These are phyloP conservation scores for Drosera spatulata DNA, from an alignment of 179 eudicot genomes.

Conservation along the genomic window DNA sequence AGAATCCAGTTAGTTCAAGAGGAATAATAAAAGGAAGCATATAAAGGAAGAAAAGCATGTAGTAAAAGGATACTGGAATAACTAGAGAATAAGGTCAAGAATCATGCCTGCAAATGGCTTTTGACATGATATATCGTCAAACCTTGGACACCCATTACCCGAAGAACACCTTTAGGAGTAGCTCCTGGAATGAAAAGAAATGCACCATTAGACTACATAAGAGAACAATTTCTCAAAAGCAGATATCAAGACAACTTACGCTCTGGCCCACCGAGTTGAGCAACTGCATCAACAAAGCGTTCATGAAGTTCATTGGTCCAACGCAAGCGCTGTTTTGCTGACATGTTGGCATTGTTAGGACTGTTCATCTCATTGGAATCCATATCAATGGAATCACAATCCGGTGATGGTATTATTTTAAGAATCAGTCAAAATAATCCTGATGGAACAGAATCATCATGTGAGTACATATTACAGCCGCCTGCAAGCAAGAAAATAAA, in stretches of 20 bases:
- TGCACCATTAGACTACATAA: too few relatives aligned
- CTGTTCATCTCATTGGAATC: neutral
- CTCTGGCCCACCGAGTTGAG: conserved; percentile 73
- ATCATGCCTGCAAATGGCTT: conserved; percentile 55
- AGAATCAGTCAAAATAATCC: neutral
- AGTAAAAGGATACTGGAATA: neutral
- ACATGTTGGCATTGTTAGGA: conserved; percentile 21
- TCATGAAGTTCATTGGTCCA: conserved; percentile 72
- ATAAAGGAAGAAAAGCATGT: neutral
- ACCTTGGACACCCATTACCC: conserved; percentile 71
- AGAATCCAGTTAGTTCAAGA: conserved; percentile 4
- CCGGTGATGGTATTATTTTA: neutral
- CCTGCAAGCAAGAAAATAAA: neutral
- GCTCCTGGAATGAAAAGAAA: conserved; percentile 35
- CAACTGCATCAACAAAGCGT: conserved; percentile 62
- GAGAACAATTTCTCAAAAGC: neutral
- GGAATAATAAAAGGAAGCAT: neutral
- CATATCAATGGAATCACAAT: neutral
- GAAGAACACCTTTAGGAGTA: conserved; percentile 66
- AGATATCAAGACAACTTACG: conserved; percentile 19
- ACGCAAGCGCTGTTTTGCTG: conserved; percentile 54
- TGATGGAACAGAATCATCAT: neutral
- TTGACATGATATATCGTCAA: conserved; percentile 66
- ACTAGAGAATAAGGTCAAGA: neutral
- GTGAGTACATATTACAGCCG: neutral